A percentile compares a stretch with the other conserved stretches of the same genome.
These are phyloP conservation scores for Flaveria bidentis DNA, from an alignment of 129 eudicot species.

Conservation along the genomic window DNA sequence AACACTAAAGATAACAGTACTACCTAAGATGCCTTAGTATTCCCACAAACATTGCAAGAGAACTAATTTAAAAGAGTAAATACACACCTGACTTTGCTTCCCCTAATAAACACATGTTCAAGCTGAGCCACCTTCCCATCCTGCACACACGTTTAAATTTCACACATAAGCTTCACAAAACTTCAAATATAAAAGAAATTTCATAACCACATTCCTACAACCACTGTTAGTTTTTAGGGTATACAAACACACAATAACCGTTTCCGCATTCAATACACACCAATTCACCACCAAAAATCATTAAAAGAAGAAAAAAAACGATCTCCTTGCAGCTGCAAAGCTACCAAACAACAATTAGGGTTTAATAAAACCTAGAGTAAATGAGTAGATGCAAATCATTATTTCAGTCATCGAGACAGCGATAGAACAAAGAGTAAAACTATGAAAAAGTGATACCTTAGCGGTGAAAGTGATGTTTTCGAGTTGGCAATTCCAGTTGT, in stretches of 20 bases:
- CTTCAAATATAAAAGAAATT: neutral
- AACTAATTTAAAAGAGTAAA: neutral
- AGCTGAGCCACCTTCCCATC: slow-evolving; percentile 98
- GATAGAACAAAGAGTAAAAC: neutral
- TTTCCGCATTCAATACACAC: neutral
- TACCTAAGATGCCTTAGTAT: neutral
- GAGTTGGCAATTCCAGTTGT: slow-evolving; percentile 96
- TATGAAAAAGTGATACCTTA: slow-evolving; percentile 45
- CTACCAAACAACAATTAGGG: neutral
- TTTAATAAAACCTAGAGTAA: slow-evolving; percentile 1
- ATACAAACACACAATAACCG: neutral
- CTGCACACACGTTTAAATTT: slow-evolving; percentile 35
- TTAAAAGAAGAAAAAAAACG: neutral
- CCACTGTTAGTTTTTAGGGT: neutral
- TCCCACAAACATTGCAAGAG: neutral
- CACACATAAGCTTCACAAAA: neutral
- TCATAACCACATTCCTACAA: neutral
- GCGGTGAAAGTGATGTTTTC: slow-evolving; percentile 95
- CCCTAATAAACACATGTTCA: slow-evolving; percentile 93
- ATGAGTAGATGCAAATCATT: neutral
- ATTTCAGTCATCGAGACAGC: neutral
- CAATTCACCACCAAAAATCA: neutral
- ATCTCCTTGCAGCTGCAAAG: slow-evolving; percentile 9
- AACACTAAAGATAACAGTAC: neutral
- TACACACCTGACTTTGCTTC: slow-evolving; percentile 94